Conservation (phyloP, 768 basidiomycete genomes). For the Cyclocybe cylindracea region DNA sequence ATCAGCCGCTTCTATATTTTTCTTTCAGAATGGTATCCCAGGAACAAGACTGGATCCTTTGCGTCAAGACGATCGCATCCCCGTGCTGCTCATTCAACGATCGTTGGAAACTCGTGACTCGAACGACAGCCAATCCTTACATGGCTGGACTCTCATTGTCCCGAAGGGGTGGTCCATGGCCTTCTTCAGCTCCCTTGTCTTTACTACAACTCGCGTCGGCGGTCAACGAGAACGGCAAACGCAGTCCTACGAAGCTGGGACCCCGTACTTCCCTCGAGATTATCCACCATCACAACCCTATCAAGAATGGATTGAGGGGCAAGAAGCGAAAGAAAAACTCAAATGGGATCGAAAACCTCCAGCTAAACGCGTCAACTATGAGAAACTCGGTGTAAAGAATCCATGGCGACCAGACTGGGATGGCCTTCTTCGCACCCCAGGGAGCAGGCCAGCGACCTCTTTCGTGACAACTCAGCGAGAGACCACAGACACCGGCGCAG, state of each 20-base stretch:
- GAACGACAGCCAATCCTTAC: conserved; percentile 45
- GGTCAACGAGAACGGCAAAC: conserved; percentile 83
- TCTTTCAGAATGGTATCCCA: conserved; percentile 67
- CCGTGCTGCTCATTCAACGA: conserved; percentile 80
- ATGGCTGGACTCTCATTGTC: conserved; percentile 87
- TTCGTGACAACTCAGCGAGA: conserved; percentile 64
- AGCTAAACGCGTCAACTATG: conserved; percentile 80
- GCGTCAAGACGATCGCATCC: conserved; percentile 81
- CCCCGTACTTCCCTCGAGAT: conserved; percentile 78
- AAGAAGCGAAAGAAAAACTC: conserved; percentile 53
- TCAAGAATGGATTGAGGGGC: conserved; percentile 43
- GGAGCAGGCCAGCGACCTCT: conserved; percentile 19
- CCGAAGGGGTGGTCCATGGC: conserved; percentile 92
- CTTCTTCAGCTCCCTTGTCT: conserved; percentile 79
- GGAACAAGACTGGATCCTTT: conserved; percentile 69
- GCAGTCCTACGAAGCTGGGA: conserved; percentile 82
- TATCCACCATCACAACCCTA: conserved; percentile 64
- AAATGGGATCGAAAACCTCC: conserved; percentile 83
- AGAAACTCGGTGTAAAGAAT: conserved; percentile 60
- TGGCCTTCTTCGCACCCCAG: conserved; percentile 55
- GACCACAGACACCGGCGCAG: conserved; percentile 20
- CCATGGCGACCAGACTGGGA: conserved; percentile 84
- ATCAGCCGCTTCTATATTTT: too few species aligned
- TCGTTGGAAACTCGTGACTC: conserved; percentile 48
- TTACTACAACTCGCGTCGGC: conserved; percentile 81